Evolutionary conservation across 768 basidiomycete species (phyloP), one percentile per base, ranked within the genome.

Genomic region (Rhodotorula graminis): DNA sequence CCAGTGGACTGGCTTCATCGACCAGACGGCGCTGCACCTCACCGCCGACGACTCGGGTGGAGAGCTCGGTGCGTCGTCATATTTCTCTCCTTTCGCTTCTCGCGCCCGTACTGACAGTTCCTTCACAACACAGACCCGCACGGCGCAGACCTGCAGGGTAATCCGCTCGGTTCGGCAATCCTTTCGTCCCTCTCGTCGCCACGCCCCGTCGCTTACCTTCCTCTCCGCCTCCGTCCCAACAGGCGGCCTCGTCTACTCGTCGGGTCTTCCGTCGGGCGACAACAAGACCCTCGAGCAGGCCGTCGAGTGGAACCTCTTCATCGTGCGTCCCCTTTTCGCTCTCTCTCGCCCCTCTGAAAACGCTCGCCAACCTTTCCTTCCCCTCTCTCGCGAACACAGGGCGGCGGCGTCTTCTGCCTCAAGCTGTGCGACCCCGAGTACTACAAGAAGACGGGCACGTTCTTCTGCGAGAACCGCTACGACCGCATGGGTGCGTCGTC

Each of bases 71-170:
- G 27, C 12, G n/a, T n/a, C n/a, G 27, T 49, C 46, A n/a, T 9
- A 6, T 47, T 8, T 4, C 5, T n/a, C 57, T 52, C 3, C 12
- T 29, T 6, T 31, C 27, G 44, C 42, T 6, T 12, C 4, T 4
- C 11, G 1, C 23, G 50, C 47, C 23, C 19, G 37, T 9, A 27
- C 50, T 8, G 19, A 37, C 6, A 9, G 37, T 37, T 37, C 50
- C 49, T 40, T 21, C 8, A 15, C 50, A 4, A 10, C 9, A 55
- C 23, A 61, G 90, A 79, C 86, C 53, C 88, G 19, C 87, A 88
- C 73, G 89, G 89, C 70, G 88, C 88, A 72, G 89, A 90, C 8
- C 71, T 88, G 85, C 85, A 87, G 72, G 90, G 90, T 37, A 92
- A 74, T 69, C 73, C 73, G 8, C 69, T 74, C 15, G 72, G 72